phyloP scores from a whole-genome alignment of 352 stramenopile genomes.

The Phytophthora sp. region DNA sequence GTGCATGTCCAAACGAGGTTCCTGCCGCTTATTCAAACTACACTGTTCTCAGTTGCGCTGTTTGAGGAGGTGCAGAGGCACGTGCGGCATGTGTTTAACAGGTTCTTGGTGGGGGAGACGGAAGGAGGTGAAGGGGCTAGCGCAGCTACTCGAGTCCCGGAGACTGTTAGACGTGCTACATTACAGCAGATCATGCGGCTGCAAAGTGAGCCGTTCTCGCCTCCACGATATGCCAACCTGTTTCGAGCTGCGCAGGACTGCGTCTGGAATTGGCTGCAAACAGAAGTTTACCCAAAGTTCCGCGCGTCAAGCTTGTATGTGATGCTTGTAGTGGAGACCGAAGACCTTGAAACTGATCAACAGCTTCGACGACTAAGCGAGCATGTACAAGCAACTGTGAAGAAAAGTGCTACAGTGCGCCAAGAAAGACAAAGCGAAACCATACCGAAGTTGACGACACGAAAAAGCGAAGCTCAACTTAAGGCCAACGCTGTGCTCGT shows the following conservation, averaged over 20 bases:
- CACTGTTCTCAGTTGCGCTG: conserved; percentile 64
- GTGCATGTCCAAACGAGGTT: conserved; percentile 78
- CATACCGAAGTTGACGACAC: conserved; percentile 5
- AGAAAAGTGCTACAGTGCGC: conserved; percentile 42
- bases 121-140: conserved; percentile 5
- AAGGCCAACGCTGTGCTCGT: conserved; percentile 35
- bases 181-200: conserved; percentile 73
- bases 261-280: conserved; percentile 75
- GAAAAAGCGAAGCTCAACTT: conserved; percentile 27
- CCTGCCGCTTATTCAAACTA: conserved; percentile 68
- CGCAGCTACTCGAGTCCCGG: conserved; percentile 47
- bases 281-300: conserved; percentile 67
- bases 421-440: conserved; percentile 22
- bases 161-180: conserved; percentile 60
- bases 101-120: conserved; percentile 48
- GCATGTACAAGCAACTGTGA: conserved; percentile 51
- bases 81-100: conserved; percentile 71
- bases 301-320: conserved; percentile 69
- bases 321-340: conserved; percentile 69
- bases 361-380: conserved; percentile 71
- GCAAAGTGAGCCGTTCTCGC: conserved; percentile 79
- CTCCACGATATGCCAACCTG: conserved; percentile 66
- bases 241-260: conserved; percentile 77
- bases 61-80: conserved; percentile 77
- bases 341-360: conserved; percentile 68